Base-by-base conservation (phyloP, 2,329 filamentous ascomycete genomes). In the Nannizzia gypsea region DNA sequence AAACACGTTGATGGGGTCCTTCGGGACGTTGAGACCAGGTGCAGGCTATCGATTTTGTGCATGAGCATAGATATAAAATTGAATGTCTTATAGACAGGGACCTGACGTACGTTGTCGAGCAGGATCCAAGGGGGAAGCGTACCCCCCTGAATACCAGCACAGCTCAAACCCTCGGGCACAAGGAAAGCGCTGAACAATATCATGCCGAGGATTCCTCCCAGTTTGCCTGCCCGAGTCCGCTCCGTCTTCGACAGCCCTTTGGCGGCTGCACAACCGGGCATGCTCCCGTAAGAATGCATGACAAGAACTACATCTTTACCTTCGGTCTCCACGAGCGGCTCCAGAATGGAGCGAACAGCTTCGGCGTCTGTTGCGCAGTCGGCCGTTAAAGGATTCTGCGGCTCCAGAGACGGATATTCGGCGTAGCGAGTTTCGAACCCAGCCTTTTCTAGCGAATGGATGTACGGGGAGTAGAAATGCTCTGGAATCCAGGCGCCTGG, bases 251-350 rank as follows among this genome's bases (percentile, higher is more conserved):
- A 57, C 1, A 71, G 61, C 1, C 69, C 72, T 15, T 63, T 62
- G 4, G 72, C 61, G 2, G 68, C 72, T 42, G 66, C 68, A 26
- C 64, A 64, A 0, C 64, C 65, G 2, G 71, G 62, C 1, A 71
- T 63, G 17, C 71, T 71, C 17, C 68, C 66, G 67, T 73, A 76
- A n/a, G 70, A 73, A 59, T 76, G 72, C 31, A 67, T 63, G 2
- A 73, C 60, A 9, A 74, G 63, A 9, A 75, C 57, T 6, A 74
- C 70, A 46, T 74, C 69, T 36, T 71, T 72, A 9, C 68, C 67
- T n/a, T 61, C 54, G 22, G 68, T 66, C 44, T 73, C 69, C 2
- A 61, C 58, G 13, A 68, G 68, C 38, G 64, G 46, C 13, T 67
- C 61, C 13, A 73, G 62, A 1, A 67, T 50, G 3, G 65, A 52